A percentile compares a stretch with the other conserved stretches of the same genome.
These are phyloP conservation scores for Eleusine indica DNA, from an alignment of 176 grass and related monocot species.

Conservation along the genomic window DNA sequence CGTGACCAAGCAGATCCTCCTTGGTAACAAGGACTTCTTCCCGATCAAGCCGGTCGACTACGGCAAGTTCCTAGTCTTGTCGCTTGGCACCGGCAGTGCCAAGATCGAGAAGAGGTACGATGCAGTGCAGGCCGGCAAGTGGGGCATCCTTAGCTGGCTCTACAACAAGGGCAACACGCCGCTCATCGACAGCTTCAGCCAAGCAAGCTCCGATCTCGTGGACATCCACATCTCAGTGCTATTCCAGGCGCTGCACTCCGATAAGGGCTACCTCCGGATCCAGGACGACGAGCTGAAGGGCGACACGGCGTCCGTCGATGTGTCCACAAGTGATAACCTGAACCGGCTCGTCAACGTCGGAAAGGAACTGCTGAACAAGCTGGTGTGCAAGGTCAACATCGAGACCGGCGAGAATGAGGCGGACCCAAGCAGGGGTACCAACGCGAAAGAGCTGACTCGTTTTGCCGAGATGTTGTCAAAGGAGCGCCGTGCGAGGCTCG, in stretches of 20 bases:
- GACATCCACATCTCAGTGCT: slow-evolving; percentile 69
- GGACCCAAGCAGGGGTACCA: slow-evolving; percentile 25
- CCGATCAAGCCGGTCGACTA: slow-evolving; percentile 41
- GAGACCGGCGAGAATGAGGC: slow-evolving; percentile 52
- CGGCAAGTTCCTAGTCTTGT: slow-evolving; percentile 59
- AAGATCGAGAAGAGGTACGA: slow-evolving; percentile 57
- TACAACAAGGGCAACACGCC: slow-evolving; percentile 46
- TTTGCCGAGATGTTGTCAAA: slow-evolving; percentile 40
- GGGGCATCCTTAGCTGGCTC: slow-evolving; percentile 72
- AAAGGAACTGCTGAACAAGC: slow-evolving; percentile 37
- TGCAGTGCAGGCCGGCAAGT: slow-evolving; percentile 16
- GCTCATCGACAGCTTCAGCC: slow-evolving; percentile 66
- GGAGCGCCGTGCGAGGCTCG: slow-evolving; percentile 37
- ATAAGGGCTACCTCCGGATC: slow-evolving; percentile 61
- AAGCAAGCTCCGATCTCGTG: slow-evolving; percentile 63
- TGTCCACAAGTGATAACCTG: slow-evolving; percentile 45
- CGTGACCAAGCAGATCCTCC: slow-evolving; percentile 56
- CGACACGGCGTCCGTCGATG: slow-evolving; percentile 40
- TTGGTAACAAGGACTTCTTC: slow-evolving; percentile 42
- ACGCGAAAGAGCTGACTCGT: slow-evolving; percentile 38
- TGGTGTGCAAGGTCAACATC: slow-evolving; percentile 44
- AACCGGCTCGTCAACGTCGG: slow-evolving; percentile 38
- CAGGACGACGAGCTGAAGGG: slow-evolving; percentile 53
- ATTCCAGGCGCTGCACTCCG: slow-evolving; percentile 51
- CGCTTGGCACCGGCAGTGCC: slow-evolving; percentile 52